Conservation (phyloP, 2,329 filamentous ascomycete genomes). For the Trichoderma atrobrunneum region DNA sequence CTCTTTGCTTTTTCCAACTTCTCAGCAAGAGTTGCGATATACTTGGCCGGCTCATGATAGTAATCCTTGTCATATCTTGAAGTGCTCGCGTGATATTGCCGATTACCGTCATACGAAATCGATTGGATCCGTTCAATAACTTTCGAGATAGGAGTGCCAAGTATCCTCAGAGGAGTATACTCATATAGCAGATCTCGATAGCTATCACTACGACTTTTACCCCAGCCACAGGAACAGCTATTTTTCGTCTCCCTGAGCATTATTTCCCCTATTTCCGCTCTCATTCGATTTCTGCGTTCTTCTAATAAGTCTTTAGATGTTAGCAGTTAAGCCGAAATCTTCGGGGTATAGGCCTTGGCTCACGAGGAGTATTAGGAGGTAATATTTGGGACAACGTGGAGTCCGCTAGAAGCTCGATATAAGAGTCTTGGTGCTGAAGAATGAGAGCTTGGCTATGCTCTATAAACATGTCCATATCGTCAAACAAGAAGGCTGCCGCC, state of each 20-base stretch:
- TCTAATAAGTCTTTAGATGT: background rate
- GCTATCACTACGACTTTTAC: background rate
- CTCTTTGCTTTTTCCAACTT: background rate
- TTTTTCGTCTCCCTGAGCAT: background rate
- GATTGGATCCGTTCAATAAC: background rate
- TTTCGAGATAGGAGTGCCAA: background rate
- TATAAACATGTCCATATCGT: background rate
- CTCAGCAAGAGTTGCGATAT: background rate
- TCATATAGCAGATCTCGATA: background rate
- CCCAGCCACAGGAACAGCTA: background rate
- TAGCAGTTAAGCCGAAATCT: background rate
- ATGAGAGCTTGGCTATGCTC: background rate
- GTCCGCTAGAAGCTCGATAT: background rate
- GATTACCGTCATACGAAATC: background rate
- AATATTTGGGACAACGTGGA: background rate
- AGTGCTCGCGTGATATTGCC: background rate
- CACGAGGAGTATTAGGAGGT: background rate
- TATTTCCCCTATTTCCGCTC: background rate
- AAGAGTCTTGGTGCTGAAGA: background rate
- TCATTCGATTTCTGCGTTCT: background rate
- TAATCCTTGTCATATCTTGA: background rate
- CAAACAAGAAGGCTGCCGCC: background rate
- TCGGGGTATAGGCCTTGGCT: background rate
- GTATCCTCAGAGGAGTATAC: background rate
- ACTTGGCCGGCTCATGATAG: background rate